These are phyloP conservation scores for Debaryomyces psychrophilus DNA, from an alignment of 1,139 yeast species.

Conservation along the genomic window DNA sequence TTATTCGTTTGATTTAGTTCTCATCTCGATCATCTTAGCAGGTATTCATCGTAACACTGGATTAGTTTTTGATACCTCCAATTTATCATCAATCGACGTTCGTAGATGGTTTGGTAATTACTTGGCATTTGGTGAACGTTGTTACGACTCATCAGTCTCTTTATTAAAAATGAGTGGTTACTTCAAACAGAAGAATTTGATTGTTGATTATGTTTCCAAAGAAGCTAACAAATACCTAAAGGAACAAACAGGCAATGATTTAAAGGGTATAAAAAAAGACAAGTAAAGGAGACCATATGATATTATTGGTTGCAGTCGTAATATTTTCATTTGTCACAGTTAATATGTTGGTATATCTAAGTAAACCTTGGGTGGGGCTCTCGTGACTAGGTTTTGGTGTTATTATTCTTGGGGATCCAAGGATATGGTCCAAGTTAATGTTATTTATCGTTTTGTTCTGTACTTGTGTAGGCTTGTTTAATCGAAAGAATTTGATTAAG, in stretches of 20 bases:
- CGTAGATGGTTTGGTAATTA: constrained; percentile 58
- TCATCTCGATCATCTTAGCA: constrained; percentile 65
- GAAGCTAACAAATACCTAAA: constrained; percentile 37
- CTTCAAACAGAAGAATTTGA: constrained; percentile 46
- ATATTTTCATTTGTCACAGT: background rate
- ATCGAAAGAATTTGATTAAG: background rate
- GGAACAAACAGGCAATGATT: constrained; percentile 39
- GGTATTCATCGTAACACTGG: constrained; percentile 70
- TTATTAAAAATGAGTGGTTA: constrained; percentile 45
- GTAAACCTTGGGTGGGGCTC: background rate
- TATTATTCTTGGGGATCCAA: background rate
- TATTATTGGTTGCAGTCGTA: background rate
- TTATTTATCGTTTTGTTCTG: constrained; percentile 1
- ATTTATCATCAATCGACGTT: constrained; percentile 54
- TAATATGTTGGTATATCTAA: background rate
- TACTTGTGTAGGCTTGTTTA: background rate
- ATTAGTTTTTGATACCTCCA: constrained; percentile 48
- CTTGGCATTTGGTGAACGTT: constrained; percentile 55
- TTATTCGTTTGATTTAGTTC: constrained; percentile 59
- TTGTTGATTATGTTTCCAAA: constrained; percentile 39
- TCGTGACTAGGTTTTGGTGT: background rate
- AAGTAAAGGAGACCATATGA: constrained; percentile 4
- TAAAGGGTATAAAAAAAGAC: constrained; percentile 25
- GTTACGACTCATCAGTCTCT: constrained; percentile 49
- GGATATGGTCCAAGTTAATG: background rate